phyloP scores from a whole-genome alignment of 306 rosid genomes.

The Biancaea sappan region DNA sequence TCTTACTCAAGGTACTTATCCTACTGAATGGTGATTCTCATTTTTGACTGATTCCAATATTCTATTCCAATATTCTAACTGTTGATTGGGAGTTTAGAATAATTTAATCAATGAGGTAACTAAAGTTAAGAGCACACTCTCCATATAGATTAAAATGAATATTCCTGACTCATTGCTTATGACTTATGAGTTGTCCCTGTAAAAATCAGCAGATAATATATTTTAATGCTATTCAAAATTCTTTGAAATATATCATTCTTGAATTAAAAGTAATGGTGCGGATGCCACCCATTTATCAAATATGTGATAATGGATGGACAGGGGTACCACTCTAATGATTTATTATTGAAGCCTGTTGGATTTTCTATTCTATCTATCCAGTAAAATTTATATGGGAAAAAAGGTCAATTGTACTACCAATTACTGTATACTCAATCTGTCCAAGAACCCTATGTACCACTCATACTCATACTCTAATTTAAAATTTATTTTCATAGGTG shows the following conservation, averaged over 20 bases:
- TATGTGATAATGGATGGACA: not conserved
- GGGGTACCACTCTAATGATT: not conserved
- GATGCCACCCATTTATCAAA: not conserved
- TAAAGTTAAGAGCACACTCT: not conserved
- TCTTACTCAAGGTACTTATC: constrained; percentile 84
- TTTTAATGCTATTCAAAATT: not conserved
- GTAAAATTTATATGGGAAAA: constrained; percentile 4
- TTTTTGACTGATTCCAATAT: constrained; percentile 21
- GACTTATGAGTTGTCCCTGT: constrained; percentile 7
- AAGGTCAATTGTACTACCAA: not conserved
- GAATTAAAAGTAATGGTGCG: not conserved
- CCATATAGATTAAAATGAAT: not conserved
- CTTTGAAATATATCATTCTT: not conserved
- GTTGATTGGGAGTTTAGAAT: not conserved
- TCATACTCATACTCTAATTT: constrained; percentile 23
- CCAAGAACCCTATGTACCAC: not conserved
- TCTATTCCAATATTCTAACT: not conserved
- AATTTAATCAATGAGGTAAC: not conserved
- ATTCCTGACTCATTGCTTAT: not conserved
- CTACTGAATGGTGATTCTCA: constrained; percentile 27
- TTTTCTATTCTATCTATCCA: not conserved
- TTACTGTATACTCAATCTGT: not conserved
- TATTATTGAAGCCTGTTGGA: constrained; percentile 2
- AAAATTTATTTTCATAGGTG: constrained; percentile 56
- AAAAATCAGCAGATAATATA: not conserved